Base-by-base conservation (phyloP, 768 basidiomycete genomes). In the Goffeauzyma gilvescens region DNA sequence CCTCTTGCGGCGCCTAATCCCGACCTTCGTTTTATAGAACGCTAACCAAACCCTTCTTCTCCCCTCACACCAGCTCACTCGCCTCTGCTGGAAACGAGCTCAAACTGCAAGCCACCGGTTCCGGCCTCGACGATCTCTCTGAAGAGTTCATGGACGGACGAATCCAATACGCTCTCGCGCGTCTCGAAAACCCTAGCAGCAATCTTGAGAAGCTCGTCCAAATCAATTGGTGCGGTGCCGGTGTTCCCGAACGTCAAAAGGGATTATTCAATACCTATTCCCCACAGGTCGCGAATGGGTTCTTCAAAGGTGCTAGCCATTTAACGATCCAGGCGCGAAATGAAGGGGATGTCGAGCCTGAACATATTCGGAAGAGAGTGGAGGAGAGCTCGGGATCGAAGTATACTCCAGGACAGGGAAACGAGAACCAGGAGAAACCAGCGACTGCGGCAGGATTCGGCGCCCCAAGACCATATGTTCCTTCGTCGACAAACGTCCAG, bases 221-320 rank as follows among this genome's bases (percentile, higher is more conserved):
- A 57, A 79, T 96, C 64, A 84, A 86, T 55, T 93, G 90, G 89
- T 86, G 85, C 53, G 90, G 90, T 32, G 89, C 90, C 56, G 90
- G 90, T 45, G 90, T 96, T 1, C 90, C 90, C 10, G 84, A 78
- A 60, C 70, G 71, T 15, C 79, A 82, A 65, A 96, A 96, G 62
- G 90, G 90, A 6, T 70, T 93, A 18, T 90, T 90, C 67, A 79
- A 66, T 66, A 78, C 76, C 6, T 89, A 95, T 62, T 75, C 85
- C 6, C 71, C 72, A 33, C 72, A 84, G 1, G 80, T 96, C 7
- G 46, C 52, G 24, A 72, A 77, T 31, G 74, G 69, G 44, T 89
- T 79, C 62, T 69, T 96, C 33, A 76, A 76, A 5, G 83, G 82
- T 30, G 73, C 78, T 0, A n/a, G n/a, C 0, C 61, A 63, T 39